phyloP scores from a whole-genome alignment of 148 eudicot species.

The Tetragonia tetragonoides region DNA sequence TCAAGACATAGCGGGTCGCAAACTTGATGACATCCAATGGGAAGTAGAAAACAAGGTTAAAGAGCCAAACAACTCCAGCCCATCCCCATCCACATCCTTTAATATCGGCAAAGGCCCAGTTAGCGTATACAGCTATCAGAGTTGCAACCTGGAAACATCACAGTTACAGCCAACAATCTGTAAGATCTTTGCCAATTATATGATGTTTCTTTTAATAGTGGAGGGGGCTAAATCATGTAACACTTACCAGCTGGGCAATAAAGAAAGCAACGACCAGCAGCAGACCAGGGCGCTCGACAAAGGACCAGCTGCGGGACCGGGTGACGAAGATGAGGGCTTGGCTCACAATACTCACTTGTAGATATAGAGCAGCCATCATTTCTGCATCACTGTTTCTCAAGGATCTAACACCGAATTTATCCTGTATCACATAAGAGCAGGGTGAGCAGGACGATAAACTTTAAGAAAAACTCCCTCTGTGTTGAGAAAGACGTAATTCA shows the following conservation, averaged over 20 bases:
- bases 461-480: not conserved
- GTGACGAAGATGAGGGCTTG: slow-evolving; percentile 95
- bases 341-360: slow-evolving; percentile 94
- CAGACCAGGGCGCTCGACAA: slow-evolving; percentile 76
- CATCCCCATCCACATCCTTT: slow-evolving; percentile 97
- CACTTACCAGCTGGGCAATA: slow-evolving; percentile 80
- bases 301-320: slow-evolving; percentile 90
- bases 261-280: slow-evolving; percentile 64
- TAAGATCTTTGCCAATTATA: not conserved
- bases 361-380: slow-evolving; percentile 88
- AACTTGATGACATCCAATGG: slow-evolving; percentile 86
- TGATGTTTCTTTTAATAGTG: not conserved
- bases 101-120: slow-evolving; percentile 85
- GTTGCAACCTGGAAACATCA: slow-evolving; percentile 69
- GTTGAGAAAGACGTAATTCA: not conserved
- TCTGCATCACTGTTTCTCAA: slow-evolving; percentile 38
- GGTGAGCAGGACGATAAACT: not conserved
- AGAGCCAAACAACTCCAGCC: slow-evolving; percentile 97
- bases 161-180: not conserved
- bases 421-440: slow-evolving; percentile 34
- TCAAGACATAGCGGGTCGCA: slow-evolving; percentile 72
- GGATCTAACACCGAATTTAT: slow-evolving; percentile 57
- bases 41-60: slow-evolving; percentile 68
- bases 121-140: slow-evolving; percentile 79
- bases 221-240: not conserved